Evolutionary conservation across 139 green algal genomes (phyloP), one percentile per base, ranked within the genome.

Genomic region (Closterium sp.): DNA sequence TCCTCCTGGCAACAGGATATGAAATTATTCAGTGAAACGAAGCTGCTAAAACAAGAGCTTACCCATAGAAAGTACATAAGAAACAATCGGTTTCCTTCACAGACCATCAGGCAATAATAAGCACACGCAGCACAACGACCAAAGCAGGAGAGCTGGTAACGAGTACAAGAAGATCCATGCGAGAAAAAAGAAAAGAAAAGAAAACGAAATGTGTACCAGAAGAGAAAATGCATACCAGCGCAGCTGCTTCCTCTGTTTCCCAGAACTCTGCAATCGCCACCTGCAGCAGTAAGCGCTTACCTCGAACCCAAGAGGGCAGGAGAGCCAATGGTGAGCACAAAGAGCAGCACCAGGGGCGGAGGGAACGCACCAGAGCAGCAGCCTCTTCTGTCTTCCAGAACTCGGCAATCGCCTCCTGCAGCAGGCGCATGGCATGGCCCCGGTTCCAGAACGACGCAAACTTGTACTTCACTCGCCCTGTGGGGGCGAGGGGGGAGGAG

Each of bases 361-460:
- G 3, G 32, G 3, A 7, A 3, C 32, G 3, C 3, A 2, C 3
- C 32, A 3, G 32, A 38, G 42, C 88, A 84, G 38, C 31, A n/a
- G 34, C 88, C 34, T 91, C 42, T 32, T 91, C 88, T 1, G 42
- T 91, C 28, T 84, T 85, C 27, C 27, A 86, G 88, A 86, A 91
- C 31, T 85, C 28, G 1, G 34, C 88, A 22, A 73, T 73, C 17
- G 13, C 50, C 17, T 73, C 50, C 50, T 73, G 50, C 50, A 73
- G 50, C 45, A 70, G 45, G 45, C 45, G 45, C 45, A 70, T 70
- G 45, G 45, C 45, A 19, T 70, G 45, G 62, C 70, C 70, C 7
- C 91, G 32, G 70, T 93, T 93, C 91, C 91, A 93, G 38, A 93
- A 93, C 22, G 91, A 93, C 27, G 91, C 91, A 50, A 93, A 93